Base-by-base conservation (phyloP, 2,329 filamentous ascomycete genomes). In the Cladobotryum protrusum region DNA sequence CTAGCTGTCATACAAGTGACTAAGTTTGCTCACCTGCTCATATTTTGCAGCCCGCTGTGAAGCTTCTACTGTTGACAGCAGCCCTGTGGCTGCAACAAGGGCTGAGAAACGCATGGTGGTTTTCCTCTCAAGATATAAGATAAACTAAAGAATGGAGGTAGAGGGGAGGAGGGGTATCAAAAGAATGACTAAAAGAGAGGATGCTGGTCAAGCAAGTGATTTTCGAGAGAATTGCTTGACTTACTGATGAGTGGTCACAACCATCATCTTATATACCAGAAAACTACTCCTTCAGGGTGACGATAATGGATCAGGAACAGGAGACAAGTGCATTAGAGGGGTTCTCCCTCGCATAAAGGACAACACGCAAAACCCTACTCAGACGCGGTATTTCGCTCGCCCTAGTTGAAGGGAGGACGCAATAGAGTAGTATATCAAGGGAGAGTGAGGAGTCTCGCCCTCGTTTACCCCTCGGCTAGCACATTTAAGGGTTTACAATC, bases 41-140 rank as follows among this genome's bases (percentile, higher is more conserved):
- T 50, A 53, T 42, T 51, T 52, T 24, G 45, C 43, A 17, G 54
- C 57, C 19, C 55, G 54, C 18, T 58, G 61, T 44, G 59, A 60
- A 13, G 62, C 63, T 35, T 65, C 58, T 29, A 51, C 63, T 7
- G 60, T 49, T 36, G 52, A 54, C 33, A 62, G 49, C 40, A 66
- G 57, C 55, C 61, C 60, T 41, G 56, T 47, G 45, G 58, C 59
- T 45, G 61, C 55, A 48, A 63, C 33, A 33, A 63, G 42, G 5
- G 54, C 54, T 14, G 52, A 35, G 41, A 61, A 45, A 55, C 54
- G 54, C 63, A 66, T 64, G 3, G 43, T 58, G 32, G 49, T 17
- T 44, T 15, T 33, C 24, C 24, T 24, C 20, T 29, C 18, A 12
- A 44, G 9, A 2, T 12, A 37, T 11, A 20, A 8, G 15, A 41